Conservation (phyloP, 495 filamentous ascomycete genomes). For the Aspergillus avenaceus region DNA sequence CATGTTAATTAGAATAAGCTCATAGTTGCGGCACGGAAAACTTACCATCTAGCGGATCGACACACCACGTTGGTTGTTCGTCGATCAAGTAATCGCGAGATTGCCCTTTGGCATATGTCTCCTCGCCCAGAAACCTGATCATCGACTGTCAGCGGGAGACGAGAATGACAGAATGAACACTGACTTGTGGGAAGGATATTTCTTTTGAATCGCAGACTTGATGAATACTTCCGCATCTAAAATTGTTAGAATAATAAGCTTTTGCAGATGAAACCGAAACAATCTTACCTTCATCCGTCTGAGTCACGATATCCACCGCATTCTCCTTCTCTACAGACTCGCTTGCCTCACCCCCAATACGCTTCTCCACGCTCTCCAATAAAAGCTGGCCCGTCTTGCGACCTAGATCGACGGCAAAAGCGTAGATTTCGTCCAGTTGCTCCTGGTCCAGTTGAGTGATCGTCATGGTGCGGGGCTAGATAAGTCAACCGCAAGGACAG, state of each 20-base stretch:
- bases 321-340: conserved; percentile 54
- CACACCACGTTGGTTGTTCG: conserved; percentile 60
- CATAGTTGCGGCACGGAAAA: neutral
- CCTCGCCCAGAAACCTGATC: conserved; percentile 65
- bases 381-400: conserved; percentile 60
- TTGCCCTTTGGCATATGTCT: conserved; percentile 58
- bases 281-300: conserved; percentile 60
- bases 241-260: conserved; percentile 28
- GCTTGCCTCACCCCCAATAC: conserved; percentile 25
- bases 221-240: conserved; percentile 66
- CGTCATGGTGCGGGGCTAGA: neutral
- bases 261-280: neutral
- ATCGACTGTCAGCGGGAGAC: neutral
- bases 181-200: conserved; percentile 60
- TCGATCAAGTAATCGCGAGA: conserved; percentile 59
- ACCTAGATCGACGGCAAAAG: conserved; percentile 60
- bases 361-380: conserved; percentile 45
- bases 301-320: conserved; percentile 67
- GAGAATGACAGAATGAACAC: conserved; percentile 9
- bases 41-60: conserved; percentile 62
- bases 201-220: conserved; percentile 45
- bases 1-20: neutral
- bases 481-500: neutral
- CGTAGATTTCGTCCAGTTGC: conserved; percentile 58
- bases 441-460: conserved; percentile 20